Evolutionary conservation across 257 asterid genomes (phyloP).

Genomic region (Plantago elongata): DNA sequence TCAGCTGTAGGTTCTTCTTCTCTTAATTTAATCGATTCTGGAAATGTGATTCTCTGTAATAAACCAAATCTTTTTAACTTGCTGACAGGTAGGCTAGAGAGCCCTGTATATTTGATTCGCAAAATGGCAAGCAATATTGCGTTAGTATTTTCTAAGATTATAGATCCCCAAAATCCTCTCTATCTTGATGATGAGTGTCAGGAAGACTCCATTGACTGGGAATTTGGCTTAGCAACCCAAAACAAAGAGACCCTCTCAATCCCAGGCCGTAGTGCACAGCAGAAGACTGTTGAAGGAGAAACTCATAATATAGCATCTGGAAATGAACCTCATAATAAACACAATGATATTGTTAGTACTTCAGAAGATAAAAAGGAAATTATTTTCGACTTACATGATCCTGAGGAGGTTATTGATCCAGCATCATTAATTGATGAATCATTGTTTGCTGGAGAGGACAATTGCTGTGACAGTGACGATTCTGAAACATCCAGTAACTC

Average conservation of each 20-base stretch:
- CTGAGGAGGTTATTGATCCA: conserved; percentile 88
- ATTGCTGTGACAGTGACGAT: conserved; percentile 60
- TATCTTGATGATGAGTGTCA: conserved; percentile 76
- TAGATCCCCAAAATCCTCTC: conserved; percentile 89
- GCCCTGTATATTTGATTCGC: conserved; percentile 72
- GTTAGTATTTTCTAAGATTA: conserved; percentile 68
- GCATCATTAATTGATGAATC: conserved; percentile 44
- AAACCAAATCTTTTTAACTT: conserved; percentile 19
- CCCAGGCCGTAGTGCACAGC: conserved; percentile 24
- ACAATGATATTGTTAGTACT: conserved; percentile 22
- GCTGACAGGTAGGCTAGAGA: conserved; percentile 85
- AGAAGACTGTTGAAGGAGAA: conserved; percentile 31
- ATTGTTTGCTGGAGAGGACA: conserved; percentile 40
- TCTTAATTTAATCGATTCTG: conserved; percentile 18
- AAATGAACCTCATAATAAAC: conserved; percentile 31
- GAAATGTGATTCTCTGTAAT: conserved; percentile 6
- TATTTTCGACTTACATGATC: conserved; percentile 49
- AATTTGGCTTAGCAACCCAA: conserved; percentile 53
- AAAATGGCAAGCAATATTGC: conserved; percentile 96
- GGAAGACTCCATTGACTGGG: conserved; percentile 81
- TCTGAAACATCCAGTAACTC: conserved; percentile 62
- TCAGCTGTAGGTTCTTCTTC: conserved; percentile 57
- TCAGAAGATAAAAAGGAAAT: conserved; percentile 36
- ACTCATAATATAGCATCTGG: conserved; percentile 21
- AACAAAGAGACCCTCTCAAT: conserved; percentile 25